Percentiles rank a stretch among this genome's conserved stretches.
These are phyloP conservation scores for Lactifluus rugatus DNA, from an alignment of 768 basidiomycete genomes.

Conservation along the genomic window DNA sequence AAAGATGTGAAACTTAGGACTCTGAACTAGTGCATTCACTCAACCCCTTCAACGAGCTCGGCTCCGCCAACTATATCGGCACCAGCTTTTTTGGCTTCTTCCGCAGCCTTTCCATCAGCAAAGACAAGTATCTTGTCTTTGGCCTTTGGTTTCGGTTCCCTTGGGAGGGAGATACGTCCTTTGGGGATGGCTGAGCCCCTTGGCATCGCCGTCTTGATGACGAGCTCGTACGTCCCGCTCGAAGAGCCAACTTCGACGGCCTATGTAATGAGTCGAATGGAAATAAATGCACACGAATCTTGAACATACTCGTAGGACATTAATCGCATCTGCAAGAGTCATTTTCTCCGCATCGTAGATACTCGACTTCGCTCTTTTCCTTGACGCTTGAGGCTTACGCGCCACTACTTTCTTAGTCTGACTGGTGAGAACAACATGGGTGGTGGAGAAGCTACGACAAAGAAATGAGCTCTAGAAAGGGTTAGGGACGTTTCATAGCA, in stretches of 20 bases:
- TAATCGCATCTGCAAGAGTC: constrained; percentile 53
- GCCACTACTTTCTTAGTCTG: constrained; percentile 52
- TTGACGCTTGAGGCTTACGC: constrained; percentile 42
- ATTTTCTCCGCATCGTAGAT: constrained; percentile 60
- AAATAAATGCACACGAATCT: constrained; percentile 27
- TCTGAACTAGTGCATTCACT: constrained; percentile 26
- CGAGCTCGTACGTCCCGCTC: constrained; percentile 67
- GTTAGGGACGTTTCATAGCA: not conserved
- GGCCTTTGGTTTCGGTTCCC: constrained; percentile 61
- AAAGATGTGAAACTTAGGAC: constrained; percentile 2
- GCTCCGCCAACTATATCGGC: constrained; percentile 86
- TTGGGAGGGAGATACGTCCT: constrained; percentile 79
- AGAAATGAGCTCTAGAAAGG: constrained; percentile 4
- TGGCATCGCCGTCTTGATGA: constrained; percentile 68
- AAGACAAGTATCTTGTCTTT: constrained; percentile 86
- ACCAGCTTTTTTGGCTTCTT: constrained; percentile 78
- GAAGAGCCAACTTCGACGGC: constrained; percentile 77
- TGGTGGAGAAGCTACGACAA: constrained; percentile 47
- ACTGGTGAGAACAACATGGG: constrained; percentile 36
- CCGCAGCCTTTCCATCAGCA: constrained; percentile 74
- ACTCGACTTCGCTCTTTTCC: constrained; percentile 41
- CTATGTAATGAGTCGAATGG: constrained; percentile 31
- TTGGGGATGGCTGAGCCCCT: constrained; percentile 78
- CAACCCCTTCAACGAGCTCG: constrained; percentile 79
- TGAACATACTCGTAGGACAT: constrained; percentile 41